Evolutionary conservation across 108 stramenopile species (phyloP).

Genomic region (Chaetoceros tenuissimus): DNA sequence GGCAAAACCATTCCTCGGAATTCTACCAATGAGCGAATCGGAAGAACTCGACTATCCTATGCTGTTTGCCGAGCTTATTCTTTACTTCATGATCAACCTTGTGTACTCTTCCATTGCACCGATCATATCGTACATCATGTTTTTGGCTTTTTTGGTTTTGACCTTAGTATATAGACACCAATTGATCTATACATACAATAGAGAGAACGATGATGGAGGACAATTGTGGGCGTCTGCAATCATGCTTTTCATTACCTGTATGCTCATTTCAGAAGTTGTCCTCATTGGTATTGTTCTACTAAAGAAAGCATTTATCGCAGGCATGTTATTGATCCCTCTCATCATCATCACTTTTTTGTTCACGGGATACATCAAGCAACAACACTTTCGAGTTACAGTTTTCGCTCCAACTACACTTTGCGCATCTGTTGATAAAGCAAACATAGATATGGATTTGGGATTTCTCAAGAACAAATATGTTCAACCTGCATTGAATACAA

Average conservation of each 20-base stretch:
- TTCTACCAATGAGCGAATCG: conserved; percentile 43
- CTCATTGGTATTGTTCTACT: conserved; percentile 14
- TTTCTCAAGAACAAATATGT: conserved; percentile 33
- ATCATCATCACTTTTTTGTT: conserved; percentile 12
- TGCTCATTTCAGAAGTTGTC: conserved; percentile 14
- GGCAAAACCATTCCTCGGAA: conserved; percentile 29
- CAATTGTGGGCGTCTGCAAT: conserved; percentile 32
- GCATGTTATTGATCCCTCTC: conserved; percentile 9
- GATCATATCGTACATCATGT: conserved; percentile 37
- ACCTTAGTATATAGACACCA: conserved; percentile 47
- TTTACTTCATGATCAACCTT: conserved; percentile 52
- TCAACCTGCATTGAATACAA: conserved; percentile 49
- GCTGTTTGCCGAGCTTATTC: conserved; percentile 21
- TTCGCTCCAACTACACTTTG: conserved; percentile 29
- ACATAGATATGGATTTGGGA: conserved; percentile 15
- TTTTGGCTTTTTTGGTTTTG: conserved; percentile 41
- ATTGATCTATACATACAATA: conserved; percentile 57
- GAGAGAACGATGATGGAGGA: conserved; percentile 55
- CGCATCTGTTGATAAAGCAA: conserved; percentile 19
- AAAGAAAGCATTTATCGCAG: conserved; percentile 8
- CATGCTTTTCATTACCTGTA: conserved; percentile 14
- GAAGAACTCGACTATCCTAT: conserved; percentile 37
- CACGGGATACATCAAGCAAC: conserved; percentile 35
- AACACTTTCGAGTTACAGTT: conserved; percentile 42
- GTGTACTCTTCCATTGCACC: conserved; percentile 58